These are phyloP conservation scores for Monosporascus cannonballus DNA, from an alignment of 2,329 filamentous ascomycete genomes.

Conservation along the genomic window DNA sequence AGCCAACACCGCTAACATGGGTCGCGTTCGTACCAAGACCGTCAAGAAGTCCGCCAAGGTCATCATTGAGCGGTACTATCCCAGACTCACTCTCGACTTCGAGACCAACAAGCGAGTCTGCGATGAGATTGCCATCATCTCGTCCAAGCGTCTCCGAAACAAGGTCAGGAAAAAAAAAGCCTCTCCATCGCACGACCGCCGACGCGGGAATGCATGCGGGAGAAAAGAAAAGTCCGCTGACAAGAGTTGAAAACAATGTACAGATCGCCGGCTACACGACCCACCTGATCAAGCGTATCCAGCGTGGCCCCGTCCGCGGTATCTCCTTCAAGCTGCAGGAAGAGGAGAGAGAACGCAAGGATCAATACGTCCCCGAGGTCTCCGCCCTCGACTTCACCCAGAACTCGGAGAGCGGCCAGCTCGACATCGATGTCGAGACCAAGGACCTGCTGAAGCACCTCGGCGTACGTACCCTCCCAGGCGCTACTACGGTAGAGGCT, in stretches of 20 bases:
- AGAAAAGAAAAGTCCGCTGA: too few relatives aligned
- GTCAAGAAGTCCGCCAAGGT: slow-evolving; percentile 88
- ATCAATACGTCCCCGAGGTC: slow-evolving; percentile 99
- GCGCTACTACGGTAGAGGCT: too few relatives aligned
- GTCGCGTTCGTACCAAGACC: slow-evolving; percentile 66
- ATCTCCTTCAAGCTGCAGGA: slow-evolving; percentile 99
- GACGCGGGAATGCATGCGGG: too few relatives aligned
- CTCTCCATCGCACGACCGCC: too few relatives aligned
- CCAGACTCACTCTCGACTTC: slow-evolving; percentile 97
- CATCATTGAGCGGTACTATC: slow-evolving; percentile 98
- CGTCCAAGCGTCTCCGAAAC: slow-evolving; percentile 98
- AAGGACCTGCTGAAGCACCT: slow-evolving; percentile 99
- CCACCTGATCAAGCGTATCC: slow-evolving; percentile 99
- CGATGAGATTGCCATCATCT: slow-evolving; percentile 99
- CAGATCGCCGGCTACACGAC: slow-evolving; percentile 98
- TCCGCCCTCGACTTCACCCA: slow-evolving; percentile 98
- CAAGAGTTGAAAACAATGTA: background rate
- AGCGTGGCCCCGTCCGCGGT: slow-evolving; percentile 97
- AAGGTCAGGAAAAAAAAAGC: slow-evolving; percentile 57
- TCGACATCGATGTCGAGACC: slow-evolving; percentile 95
- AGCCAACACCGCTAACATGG: slow-evolving; percentile 56
- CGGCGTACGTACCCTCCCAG: slow-evolving; percentile 65
- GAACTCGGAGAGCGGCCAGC: slow-evolving; percentile 84
- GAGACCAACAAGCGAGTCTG: slow-evolving; percentile 99
- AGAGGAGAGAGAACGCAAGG: slow-evolving; percentile 99